Percentiles rank a stretch among this genome's conserved stretches.
These are phyloP conservation scores for Lupinus albus DNA, from an alignment of 306 rosid species.

Conservation along the genomic window DNA sequence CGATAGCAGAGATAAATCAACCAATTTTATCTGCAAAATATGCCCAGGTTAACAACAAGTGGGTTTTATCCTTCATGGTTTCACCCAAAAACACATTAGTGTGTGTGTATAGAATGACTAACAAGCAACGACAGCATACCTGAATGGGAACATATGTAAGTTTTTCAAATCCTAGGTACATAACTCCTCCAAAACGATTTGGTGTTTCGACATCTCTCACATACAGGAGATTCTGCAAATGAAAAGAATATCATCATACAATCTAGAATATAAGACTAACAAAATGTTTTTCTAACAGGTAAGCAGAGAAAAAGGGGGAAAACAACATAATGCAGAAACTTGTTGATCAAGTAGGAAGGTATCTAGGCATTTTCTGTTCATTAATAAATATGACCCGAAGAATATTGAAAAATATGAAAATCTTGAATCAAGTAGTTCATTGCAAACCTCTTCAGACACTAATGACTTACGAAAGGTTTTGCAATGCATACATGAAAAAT, in stretches of 20 bases:
- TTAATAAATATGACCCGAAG: slow-evolving; percentile 35
- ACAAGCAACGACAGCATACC: slow-evolving; percentile 49
- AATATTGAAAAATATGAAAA: slow-evolving; percentile 24
- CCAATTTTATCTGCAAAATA: slow-evolving; percentile 75
- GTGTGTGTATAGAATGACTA: too few species aligned
- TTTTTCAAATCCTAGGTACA: slow-evolving; percentile 85
- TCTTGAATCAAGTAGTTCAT: slow-evolving; percentile 10
- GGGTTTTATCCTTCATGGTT: too few species aligned
- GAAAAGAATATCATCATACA: slow-evolving; percentile 40
- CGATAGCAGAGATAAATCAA: slow-evolving; percentile 77
- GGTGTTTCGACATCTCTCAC: slow-evolving; percentile 72
- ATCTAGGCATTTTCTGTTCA: slow-evolving; percentile 23
- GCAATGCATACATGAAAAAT: slow-evolving; percentile 8
- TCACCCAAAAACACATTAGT: too few species aligned
- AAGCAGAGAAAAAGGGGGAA: slow-evolving; percentile 3
- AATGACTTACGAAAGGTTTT: slow-evolving; percentile 20
- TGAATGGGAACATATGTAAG: slow-evolving; percentile 90
- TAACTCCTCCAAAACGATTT: slow-evolving; percentile 79
- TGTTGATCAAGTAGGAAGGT: slow-evolving; percentile 17
- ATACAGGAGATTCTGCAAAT: slow-evolving; percentile 76
- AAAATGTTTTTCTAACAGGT: slow-evolving; percentile 30
- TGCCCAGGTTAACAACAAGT: slow-evolving; percentile 31
- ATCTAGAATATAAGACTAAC: slow-evolving; percentile 6
- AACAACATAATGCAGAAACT: slow-evolving; percentile 1
- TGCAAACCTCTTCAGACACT: slow-evolving; percentile 25